Evolutionary conservation across 2,329 filamentous ascomycete genomes (phyloP), one percentile per base, ranked within the genome.

Genomic region (Nigrospora sphaerica): DNA sequence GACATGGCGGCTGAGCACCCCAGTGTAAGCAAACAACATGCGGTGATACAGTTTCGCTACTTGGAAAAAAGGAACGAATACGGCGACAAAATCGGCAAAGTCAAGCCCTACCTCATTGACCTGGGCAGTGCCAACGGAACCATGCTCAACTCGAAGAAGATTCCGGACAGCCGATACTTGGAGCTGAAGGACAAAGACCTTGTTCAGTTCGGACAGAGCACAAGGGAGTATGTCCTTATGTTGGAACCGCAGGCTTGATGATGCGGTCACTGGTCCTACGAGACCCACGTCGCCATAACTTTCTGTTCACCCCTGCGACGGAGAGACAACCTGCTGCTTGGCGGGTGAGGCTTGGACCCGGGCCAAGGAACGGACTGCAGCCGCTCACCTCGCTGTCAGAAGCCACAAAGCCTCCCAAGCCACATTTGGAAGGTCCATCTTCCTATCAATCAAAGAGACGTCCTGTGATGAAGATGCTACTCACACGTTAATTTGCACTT

Each of bases 201-300:
- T 62, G 65, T 98, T 48, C 81, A 81, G 60, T 95, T 98, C 68
- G 93, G 91, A 11, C 77, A 86, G 49, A 95, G 89, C 62, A 86
- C 87, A 49, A 80, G 90, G 57, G 93, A 98, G 67, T 98, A 97
- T 65, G 89, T 98, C n/a, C 66, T 97, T 49, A 93, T 97, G 88
- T 75, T 96, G 48, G 75, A 78, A 33, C 74, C 76, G 3, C 67
- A 67, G 42, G 64, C 69, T 39, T 77, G 54, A 61, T 40, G 2
- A n/a, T 6, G 23, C 5, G 28, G 16, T 11, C 5, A 6, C 23
- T 10, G 23, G 23, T 10, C 10, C 23, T 5, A 28, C 7, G 23
- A 6, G 5, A 9, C 23, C 23, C 7, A 28, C 10, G 23, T 28
- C 23, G 23, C 23, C 23, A 10, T 28, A 28, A 28, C 4, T 28